phyloP scores from a whole-genome alignment of 2,329 filamentous ascomycete genomes.

The Monosporascus sp. region DNA sequence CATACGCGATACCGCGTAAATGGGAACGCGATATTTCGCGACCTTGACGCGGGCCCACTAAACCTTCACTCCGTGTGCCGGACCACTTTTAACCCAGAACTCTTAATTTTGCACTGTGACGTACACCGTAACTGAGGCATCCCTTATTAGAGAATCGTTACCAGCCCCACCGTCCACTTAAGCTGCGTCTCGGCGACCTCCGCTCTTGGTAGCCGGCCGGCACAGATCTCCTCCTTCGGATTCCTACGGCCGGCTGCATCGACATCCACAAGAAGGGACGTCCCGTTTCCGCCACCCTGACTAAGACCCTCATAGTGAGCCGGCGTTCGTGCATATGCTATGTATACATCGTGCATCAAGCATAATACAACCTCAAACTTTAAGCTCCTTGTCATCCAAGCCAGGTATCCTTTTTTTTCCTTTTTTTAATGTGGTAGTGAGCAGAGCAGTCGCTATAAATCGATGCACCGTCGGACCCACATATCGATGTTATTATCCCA shows the following conservation, averaged over 20 bases:
- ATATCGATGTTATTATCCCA: no score
- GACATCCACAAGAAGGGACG: not conserved
- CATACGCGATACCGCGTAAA: not conserved
- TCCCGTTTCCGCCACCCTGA: not conserved
- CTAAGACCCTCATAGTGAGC: no score
- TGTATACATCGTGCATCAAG: no score
- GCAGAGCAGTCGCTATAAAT: no score
- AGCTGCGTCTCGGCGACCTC: not conserved
- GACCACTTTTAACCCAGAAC: not conserved
- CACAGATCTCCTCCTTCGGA: not conserved
- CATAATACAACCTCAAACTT: no score
- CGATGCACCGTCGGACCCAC: no score
- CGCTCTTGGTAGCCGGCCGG: not conserved
- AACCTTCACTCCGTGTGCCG: not conserved
- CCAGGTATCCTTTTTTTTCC: no score
- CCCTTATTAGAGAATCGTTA: not conserved
- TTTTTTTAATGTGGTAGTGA: no score
- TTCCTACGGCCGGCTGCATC: not conserved
- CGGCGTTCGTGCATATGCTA: no score
- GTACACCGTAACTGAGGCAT: not conserved
- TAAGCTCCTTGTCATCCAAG: no score
- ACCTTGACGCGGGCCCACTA: not conserved
- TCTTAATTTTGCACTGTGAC: not conserved
- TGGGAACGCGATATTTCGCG: not conserved
- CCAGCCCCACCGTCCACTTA: not conserved